Evolutionary conservation across 2,329 filamentous ascomycete genomes (phyloP), one percentile per base, ranked within the genome.

Genomic region (Aspergillus brunneoviolaceus): DNA sequence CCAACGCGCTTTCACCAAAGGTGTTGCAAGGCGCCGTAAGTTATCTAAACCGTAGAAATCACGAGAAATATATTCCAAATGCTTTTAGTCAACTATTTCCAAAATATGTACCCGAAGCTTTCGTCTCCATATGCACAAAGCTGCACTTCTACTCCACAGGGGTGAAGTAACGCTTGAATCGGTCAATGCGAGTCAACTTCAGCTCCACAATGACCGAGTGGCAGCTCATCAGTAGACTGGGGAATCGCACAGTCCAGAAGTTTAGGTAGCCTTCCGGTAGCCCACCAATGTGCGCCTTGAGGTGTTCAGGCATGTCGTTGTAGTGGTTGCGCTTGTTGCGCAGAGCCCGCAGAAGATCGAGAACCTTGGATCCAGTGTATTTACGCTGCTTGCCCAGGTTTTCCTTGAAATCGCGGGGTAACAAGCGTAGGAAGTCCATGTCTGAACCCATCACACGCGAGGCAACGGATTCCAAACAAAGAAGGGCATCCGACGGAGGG

Each of bases 301-400:
- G 84, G 52, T 86, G 79, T 14, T 93, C 90, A 6, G 90, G 85
- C 91, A 99, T 94, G 74, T 99, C 95, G 71, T 96, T 93, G 74
- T 97, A 99, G 73, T 99, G 95, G 65, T 98, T 96, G 69, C 90
- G 91, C 84, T 99, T 99, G 78, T 99, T 99, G 25, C 95, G 84
- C 58, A 99, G 80, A 1, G 94, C 95, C 1, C 95, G 85, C 21
- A 99, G 79, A 23, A 99, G 82, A 76, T 99, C 95, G 57, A 99
- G 79, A 72, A 99, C 85, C 51, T 87, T 85, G 1, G 86, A 84
- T 0, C 93, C 93, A 0, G 90, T 95, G 77, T 99, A 99, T 77
- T 96, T 97, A 70, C 94, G 86, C 77, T 98, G 94, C 78, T 96
- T 96, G 60, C 92, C 93, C 6, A 98, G 83, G 2, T 89, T 94